Evolutionary conservation across 1,284 basidiomycete species (phyloP).

Genomic region (Pascua guehoae): DNA sequence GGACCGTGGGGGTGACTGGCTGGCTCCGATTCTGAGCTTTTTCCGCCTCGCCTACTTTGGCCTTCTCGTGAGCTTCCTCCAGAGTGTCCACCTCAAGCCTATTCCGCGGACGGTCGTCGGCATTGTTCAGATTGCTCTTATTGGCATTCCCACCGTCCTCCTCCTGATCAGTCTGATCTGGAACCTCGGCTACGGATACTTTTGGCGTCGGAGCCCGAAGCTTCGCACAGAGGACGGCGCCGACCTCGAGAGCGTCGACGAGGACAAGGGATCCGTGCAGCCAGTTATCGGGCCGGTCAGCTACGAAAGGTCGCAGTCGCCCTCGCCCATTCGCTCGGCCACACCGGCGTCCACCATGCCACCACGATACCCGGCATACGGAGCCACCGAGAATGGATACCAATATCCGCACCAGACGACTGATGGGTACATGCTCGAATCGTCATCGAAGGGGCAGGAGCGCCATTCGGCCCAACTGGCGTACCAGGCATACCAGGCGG

Average conservation of each 20-base stretch:
- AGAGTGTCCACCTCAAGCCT: constrained; percentile 33
- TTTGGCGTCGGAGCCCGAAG: constrained; percentile 38
- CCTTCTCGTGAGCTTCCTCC: constrained; percentile 47
- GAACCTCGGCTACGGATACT: constrained; percentile 59
- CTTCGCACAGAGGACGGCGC: constrained; percentile 40
- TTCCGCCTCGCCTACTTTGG: constrained; percentile 44
- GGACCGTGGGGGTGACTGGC: constrained; percentile 47
- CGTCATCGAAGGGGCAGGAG: too few species aligned
- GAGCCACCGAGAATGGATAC: too few species aligned
- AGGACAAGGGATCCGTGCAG: not conserved
- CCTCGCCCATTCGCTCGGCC: not conserved
- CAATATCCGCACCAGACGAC: too few species aligned
- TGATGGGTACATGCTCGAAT: too few species aligned
- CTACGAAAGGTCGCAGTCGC: not conserved
- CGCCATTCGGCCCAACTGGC: too few species aligned
- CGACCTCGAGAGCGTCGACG: constrained; percentile 34
- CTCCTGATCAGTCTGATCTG: constrained; percentile 80
- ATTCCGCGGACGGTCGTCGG: constrained; percentile 46
- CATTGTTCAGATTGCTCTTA: constrained; percentile 46
- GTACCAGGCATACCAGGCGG: too few species aligned
- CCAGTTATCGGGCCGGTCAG: not conserved
- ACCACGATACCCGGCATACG: too few species aligned
- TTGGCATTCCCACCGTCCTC: constrained; percentile 45
- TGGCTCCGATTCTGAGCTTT: constrained; percentile 38
- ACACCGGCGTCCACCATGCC: not conserved